Base-by-base conservation (phyloP, 192 early-diverging fungal genomes). In the Blastocladiella britannica region DNA sequence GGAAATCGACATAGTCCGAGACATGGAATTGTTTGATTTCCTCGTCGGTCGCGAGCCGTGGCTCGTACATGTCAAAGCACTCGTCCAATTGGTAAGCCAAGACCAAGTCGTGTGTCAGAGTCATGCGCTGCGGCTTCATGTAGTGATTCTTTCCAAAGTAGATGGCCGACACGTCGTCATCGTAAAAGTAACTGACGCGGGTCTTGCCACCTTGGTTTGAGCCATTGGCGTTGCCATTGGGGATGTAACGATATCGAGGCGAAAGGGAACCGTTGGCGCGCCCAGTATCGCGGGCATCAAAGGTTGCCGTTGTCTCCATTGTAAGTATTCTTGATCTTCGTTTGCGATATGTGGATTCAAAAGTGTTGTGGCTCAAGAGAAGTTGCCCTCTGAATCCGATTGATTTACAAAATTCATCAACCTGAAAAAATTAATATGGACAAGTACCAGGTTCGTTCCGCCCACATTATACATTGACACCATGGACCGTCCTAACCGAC, bases 1-100 rank as follows among this genome's bases (percentile, higher is more conserved):
- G 74, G 65, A 98, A 98, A 18, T 93, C 88, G 28, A 98, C 86
- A 63, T 98, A 98, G 59, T 93, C 90, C n/a, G 86, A 80, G n/a
- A 88, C 77, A 65, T 98, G 95, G 66, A 98, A 98, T 60, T 87
- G 83, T 47, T 84, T 81, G 47, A 98, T 83, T 63, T 97, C 93
- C 51, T 83, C 70, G 23, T 89, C 79, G 4, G 91, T 97, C 0
- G 91, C 91, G 26, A 75, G 73, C 29, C 77, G 77, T 7, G 93
- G 91, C 56, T 90, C 77, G 69, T 77, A 84, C 18, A 91, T 71
- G 51, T 90, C 84, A 78, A 98, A 73, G 60, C 91, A 81, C 53
- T 89, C 79, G 71, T 93, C 83, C 28, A 98, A 67, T 9, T 84
- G 89, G 67, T 95, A 98, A 56, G 84, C 87, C 52, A 93, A 67